phyloP scores from a whole-genome alignment of 768 basidiomycete species.

The Coprinellus aureogranulatus region DNA sequence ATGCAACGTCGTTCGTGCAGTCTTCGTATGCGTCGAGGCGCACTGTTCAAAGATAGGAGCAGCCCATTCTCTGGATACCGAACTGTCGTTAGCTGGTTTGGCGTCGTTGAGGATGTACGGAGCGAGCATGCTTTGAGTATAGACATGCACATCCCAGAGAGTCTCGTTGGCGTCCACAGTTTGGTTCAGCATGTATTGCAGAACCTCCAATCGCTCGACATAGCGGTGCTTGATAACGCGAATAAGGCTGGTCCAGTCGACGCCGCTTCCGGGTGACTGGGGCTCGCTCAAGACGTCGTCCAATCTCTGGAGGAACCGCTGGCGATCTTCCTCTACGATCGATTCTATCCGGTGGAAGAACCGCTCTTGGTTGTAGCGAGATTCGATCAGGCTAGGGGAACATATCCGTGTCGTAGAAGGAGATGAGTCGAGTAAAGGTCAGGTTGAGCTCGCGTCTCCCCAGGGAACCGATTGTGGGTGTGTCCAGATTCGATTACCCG shows the following conservation, averaged over 20 bases:
- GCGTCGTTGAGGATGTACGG: conserved; percentile 12
- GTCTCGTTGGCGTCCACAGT: conserved; percentile 8
- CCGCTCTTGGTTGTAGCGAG: conserved; percentile 28
- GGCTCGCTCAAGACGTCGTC: conserved; percentile 19
- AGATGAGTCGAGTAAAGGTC: conserved; percentile 40
- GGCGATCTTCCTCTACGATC: conserved; percentile 28
- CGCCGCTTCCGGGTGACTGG: conserved; percentile 21
- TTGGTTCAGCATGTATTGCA: conserved; percentile 34
- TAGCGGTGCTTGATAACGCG: conserved; percentile 39
- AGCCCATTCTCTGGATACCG: conserved; percentile 28
- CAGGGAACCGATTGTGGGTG: conserved; percentile 43
- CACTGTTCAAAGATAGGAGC: conserved; percentile 30
- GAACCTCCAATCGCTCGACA: conserved; percentile 36
- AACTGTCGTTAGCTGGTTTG: conserved; percentile 14
- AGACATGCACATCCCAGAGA: conserved; percentile 22
- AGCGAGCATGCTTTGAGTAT: conserved; percentile 29
- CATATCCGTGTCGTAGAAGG: conserved; percentile 41
- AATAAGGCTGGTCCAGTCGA: conserved; percentile 43
- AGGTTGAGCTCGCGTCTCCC: conserved; percentile 41
- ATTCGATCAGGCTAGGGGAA: conserved; percentile 34
- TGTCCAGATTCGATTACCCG: conserved; percentile 32
- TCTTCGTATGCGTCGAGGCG: conserved; percentile 26
- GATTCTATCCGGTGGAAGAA: conserved; percentile 32
- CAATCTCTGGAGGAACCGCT: conserved; percentile 22
- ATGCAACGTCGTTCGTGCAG: conserved; percentile 9